These are phyloP conservation scores for Alternaria sp. DNA, from an alignment of 2,329 filamentous ascomycete genomes.

Conservation along the genomic window DNA sequence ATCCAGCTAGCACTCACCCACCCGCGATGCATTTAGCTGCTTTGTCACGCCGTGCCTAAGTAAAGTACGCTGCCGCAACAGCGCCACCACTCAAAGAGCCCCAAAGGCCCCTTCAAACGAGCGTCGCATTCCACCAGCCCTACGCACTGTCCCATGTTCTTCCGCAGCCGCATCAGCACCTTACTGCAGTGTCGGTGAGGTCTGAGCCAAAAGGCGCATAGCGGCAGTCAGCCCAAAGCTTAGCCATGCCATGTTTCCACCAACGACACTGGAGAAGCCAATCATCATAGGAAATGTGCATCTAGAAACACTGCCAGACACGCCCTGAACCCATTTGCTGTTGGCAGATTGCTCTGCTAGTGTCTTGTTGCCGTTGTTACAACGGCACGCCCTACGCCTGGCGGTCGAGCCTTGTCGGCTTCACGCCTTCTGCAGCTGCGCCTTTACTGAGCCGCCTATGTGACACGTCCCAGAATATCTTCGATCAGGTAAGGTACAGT, in stretches of 20 bases:
- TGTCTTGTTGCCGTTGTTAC: slow-evolving; percentile 2
- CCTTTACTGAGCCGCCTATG: slow-evolving; percentile 20
- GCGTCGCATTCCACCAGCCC: slow-evolving; percentile 30
- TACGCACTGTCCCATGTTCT: slow-evolving; percentile 35
- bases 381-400: slow-evolving; percentile 26
- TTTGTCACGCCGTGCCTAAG: slow-evolving; percentile 26
- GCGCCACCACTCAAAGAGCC: slow-evolving; percentile 22
- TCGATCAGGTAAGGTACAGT: neutral
- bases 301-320: slow-evolving; percentile 9
- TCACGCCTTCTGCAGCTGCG: slow-evolving; percentile 19
- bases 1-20: slow-evolving; percentile 23
- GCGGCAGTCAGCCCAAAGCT: slow-evolving; percentile 33
- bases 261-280: slow-evolving; percentile 2
- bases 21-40: slow-evolving; percentile 22
- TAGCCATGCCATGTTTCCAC: slow-evolving; percentile 13
- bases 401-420: slow-evolving; percentile 20
- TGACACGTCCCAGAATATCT: neutral
- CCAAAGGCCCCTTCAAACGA: slow-evolving; percentile 22
- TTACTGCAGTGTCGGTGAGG: slow-evolving; percentile 34
- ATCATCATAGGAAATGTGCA: slow-evolving; percentile 4
- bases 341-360: slow-evolving; percentile 3
- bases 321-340: neutral
- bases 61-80: slow-evolving; percentile 15
- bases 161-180: slow-evolving; percentile 39
- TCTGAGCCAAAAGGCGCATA: slow-evolving; percentile 19